Evolutionary conservation across 1,139 yeast species (phyloP).

Genomic region (Pichia inconspicua): DNA sequence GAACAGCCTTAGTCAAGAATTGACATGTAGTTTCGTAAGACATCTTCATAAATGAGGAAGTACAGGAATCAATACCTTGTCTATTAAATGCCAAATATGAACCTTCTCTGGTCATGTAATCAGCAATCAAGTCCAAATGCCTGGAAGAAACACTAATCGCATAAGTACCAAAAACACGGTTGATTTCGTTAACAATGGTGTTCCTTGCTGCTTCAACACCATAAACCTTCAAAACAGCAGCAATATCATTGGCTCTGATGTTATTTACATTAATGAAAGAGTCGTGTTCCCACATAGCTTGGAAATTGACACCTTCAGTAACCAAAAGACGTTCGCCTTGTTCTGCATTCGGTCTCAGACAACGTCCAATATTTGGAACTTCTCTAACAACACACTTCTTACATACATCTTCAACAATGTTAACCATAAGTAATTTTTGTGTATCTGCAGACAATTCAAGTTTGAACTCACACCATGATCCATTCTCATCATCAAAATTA

Average conservation of each 20-base stretch:
- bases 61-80: slow-evolving; percentile 93
- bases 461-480: slow-evolving; percentile 90
- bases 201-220: slow-evolving; percentile 99
- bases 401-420: slow-evolving; percentile 88
- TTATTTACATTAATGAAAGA: slow-evolving; percentile 84
- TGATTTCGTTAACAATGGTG: slow-evolving; percentile 92
- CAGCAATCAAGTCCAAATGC: slow-evolving; percentile 95
- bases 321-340: slow-evolving; percentile 65
- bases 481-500: slow-evolving; percentile 81
- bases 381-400: slow-evolving; percentile 89
- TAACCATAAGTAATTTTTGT: slow-evolving; percentile 94
- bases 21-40: slow-evolving; percentile 98
- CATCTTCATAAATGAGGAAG: slow-evolving; percentile 98
- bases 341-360: slow-evolving; percentile 74
- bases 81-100: slow-evolving; percentile 93
- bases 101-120: slow-evolving; percentile 99
- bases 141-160: slow-evolving; percentile 91
- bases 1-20: slow-evolving; percentile 91
- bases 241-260: slow-evolving; percentile 85
- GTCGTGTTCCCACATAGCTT: slow-evolving; percentile 97
- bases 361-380: slow-evolving; percentile 84
- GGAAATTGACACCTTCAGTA: slow-evolving; percentile 97
- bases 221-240: slow-evolving; percentile 81
- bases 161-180: slow-evolving; percentile 91
- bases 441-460: slow-evolving; percentile 78